A percentile compares a stretch with the other conserved stretches of the same genome.
These are phyloP conservation scores for Hypoxylon rickii DNA, from an alignment of 495 filamentous ascomycete genomes.

Conservation along the genomic window DNA sequence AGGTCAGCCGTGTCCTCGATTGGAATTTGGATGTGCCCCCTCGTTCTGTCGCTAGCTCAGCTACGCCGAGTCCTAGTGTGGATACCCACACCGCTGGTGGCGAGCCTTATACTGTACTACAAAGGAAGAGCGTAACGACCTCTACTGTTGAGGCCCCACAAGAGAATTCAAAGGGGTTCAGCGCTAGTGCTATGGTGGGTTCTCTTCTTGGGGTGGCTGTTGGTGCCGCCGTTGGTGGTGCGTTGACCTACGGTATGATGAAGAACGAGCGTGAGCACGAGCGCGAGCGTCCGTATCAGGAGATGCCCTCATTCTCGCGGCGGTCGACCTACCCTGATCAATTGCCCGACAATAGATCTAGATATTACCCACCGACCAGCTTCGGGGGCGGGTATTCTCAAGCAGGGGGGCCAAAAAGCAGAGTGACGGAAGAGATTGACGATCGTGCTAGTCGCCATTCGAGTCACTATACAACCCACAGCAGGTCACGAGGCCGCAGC, in stretches of 20 bases:
- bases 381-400: conserved; percentile 45
- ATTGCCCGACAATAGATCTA: conserved; percentile 37
- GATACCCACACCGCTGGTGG: conserved; percentile 27
- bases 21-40: conserved; percentile 54
- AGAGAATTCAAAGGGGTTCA: conserved; percentile 45
- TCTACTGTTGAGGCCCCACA: conserved; percentile 40
- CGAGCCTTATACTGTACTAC: conserved; percentile 36
- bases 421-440: conserved; percentile 52
- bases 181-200: conserved; percentile 51
- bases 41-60: conserved; percentile 29
- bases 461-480: conserved; percentile 32
- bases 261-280: conserved; percentile 52
- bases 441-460: conserved; percentile 46
- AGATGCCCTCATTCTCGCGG: conserved; percentile 40
- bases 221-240: conserved; percentile 75
- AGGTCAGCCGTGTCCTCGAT: conserved; percentile 52
- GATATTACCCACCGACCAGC: conserved; percentile 42
- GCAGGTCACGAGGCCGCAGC: conserved; percentile 41
- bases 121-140: conserved; percentile 44
- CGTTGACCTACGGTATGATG: conserved; percentile 71
- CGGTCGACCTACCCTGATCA: conserved; percentile 46
- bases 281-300: conserved; percentile 46
- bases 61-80: conserved; percentile 25
- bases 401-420: conserved; percentile 36
- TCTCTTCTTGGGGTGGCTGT: conserved; percentile 72